Base-by-base conservation (phyloP, 768 basidiomycete species). In the Tylopilus intermedius region DNA sequence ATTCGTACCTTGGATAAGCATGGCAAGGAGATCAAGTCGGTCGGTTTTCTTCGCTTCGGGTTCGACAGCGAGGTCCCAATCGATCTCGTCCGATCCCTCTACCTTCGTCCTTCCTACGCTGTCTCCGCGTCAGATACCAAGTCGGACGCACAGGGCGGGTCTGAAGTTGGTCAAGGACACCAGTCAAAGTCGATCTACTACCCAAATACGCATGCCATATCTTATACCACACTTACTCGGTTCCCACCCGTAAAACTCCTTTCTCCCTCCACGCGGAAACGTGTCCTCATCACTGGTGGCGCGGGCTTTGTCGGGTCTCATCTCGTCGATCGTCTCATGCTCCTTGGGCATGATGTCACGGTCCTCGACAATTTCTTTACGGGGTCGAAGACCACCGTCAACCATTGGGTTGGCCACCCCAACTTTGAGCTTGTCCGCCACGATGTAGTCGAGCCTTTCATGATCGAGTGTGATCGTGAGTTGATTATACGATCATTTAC, bases 221-320 rank as follows among this genome's bases (percentile, higher is more conserved):
- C 94, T 40, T 97, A 94, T 72, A 90, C 91, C 44, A 92, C 93
- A 24, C 81, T 95, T 51, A 84, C 88, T 49, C 86, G 90, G 41
- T 99, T 94, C 71, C 90, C 94, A 9, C 92, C 95, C 4, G 94
- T 99, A 55, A 90, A 82, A 62, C 82, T 94, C 45, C 82, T 99
- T 44, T 71, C 90, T 9, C 82, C 88, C 21, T 76, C 83, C 2
- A 69, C 74, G 55, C 83, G 92, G 63, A 96, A 95, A 73, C 88
- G 95, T 54, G 75, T 98, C 61, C 82, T 99, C 38, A 88, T 97
- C 61, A 98, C 95, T 21, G 95, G 95, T 53, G 95, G 96, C 39
- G 96, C 95, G 35, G 96, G 96, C n/a, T 99, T 99, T 70, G 95
- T 99, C 54, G 96, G 96, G 14, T 95, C 93, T 30, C 96, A 99